Percentiles rank a stretch among this genome's conserved stretches.
These are phyloP conservation scores for Daldinia grandis DNA, from an alignment of 495 filamentous ascomycete species.

Conservation along the genomic window DNA sequence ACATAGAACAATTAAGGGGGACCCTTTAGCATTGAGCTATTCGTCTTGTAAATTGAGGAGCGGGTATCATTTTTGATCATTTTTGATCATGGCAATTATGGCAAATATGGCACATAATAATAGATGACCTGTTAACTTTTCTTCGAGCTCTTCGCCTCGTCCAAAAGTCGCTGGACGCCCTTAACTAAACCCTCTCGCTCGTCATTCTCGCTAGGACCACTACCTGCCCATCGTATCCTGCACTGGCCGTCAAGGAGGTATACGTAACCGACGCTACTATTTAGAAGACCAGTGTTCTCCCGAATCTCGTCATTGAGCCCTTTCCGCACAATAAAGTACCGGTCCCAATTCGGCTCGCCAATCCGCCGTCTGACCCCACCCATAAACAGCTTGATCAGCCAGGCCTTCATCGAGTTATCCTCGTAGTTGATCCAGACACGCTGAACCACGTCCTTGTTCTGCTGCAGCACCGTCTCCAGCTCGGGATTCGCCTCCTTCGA, in stretches of 20 bases:
- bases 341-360: constrained; percentile 67
- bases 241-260: constrained; percentile 89
- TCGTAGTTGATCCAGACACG: constrained; percentile 87
- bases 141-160: constrained; percentile 56
- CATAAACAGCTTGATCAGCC: constrained; percentile 75
- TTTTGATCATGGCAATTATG: no score
- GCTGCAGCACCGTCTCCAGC: constrained; percentile 62
- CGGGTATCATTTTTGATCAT: constrained; percentile 37
- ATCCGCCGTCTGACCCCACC: constrained; percentile 65
- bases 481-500: constrained; percentile 69
- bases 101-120: constrained; percentile 6
- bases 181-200: constrained; percentile 78
- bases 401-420: constrained; percentile 77
- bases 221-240: constrained; percentile 93
- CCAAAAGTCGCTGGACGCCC: constrained; percentile 72
- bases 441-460: constrained; percentile 64
- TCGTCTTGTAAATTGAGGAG: constrained; percentile 4
- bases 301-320: constrained; percentile 78
- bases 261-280: constrained; percentile 91
- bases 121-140: constrained; percentile 19
- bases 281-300: constrained; percentile 81
- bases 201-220: constrained; percentile 72
- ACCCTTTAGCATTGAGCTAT: neutral
- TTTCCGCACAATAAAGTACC: constrained; percentile 84
- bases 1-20: neutral